Evolutionary conservation across 169 alveolate genomes (phyloP).

Genomic region (Cryptosporidium tyzzeri): DNA sequence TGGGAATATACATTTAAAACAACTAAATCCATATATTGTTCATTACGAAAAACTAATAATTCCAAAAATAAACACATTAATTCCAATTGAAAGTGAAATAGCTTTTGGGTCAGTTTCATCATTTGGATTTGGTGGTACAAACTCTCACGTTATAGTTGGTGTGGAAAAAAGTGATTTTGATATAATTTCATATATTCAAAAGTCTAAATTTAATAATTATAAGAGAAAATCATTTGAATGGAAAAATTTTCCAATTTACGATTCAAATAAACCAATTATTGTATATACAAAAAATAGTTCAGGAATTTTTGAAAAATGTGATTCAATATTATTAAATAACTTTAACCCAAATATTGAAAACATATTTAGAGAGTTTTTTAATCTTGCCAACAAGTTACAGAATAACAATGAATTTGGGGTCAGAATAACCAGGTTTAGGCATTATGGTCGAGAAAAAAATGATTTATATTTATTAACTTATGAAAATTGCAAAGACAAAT

Average conservation of each 20-base stretch:
- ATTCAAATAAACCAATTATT: not conserved
- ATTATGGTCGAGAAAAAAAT: not conserved
- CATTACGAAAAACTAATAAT: not conserved
- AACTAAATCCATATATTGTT: constrained; percentile 53
- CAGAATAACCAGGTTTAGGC: constrained; percentile 2
- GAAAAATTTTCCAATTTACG: not conserved
- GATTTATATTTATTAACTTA: not conserved
- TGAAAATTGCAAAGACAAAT: not conserved
- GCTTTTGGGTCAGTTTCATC: constrained; percentile 62
- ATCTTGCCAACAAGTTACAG: not conserved
- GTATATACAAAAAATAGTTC: constrained; percentile 1
- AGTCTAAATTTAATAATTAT: not conserved
- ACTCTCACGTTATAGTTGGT: constrained; percentile 51
- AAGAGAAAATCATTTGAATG: constrained; percentile 47
- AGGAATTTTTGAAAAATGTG: constrained; percentile 21
- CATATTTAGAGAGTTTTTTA: constrained; percentile 1
- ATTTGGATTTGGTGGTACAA: constrained; percentile 74
- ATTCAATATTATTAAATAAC: constrained; percentile 12
- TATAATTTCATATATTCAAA: constrained; percentile 21
- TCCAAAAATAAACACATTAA: constrained; percentile 17
- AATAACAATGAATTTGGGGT: constrained; percentile 14
- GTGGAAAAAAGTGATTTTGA: constrained; percentile 45
- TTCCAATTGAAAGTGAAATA: constrained; percentile 1
- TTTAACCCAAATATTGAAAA: constrained; percentile 6
- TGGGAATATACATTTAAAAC: constrained; percentile 50